Conservation (phyloP, 495 filamentous ascomycete genomes). For the Jackrogersella minutella region DNA sequence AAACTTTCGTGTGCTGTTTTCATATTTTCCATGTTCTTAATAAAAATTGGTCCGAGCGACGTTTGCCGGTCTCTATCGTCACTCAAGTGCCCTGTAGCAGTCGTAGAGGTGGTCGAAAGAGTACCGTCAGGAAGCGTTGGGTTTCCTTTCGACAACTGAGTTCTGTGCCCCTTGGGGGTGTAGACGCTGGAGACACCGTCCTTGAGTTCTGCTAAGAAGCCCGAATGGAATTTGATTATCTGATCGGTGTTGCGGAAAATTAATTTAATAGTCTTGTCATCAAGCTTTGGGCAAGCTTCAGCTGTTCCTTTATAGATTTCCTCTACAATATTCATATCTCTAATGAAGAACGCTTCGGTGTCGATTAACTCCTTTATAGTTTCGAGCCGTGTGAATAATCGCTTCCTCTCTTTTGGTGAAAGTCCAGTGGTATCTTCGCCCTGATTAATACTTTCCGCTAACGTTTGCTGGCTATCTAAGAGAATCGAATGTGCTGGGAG, state of each 20-base stretch:
- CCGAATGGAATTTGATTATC: slow-evolving; percentile 80
- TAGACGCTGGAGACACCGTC: slow-evolving; percentile 79
- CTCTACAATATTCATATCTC: slow-evolving; percentile 94
- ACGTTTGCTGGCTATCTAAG: slow-evolving; percentile 40
- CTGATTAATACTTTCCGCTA: slow-evolving; percentile 41
- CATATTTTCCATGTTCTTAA: slow-evolving; percentile 74
- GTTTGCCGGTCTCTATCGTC: slow-evolving; percentile 75
- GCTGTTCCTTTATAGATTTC: slow-evolving; percentile 98
- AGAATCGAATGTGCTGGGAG: slow-evolving; percentile 29
- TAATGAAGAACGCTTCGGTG: slow-evolving; percentile 84
- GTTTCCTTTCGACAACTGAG: slow-evolving; percentile 45
- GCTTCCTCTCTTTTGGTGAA: slow-evolving; percentile 52
- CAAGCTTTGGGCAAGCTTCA: slow-evolving; percentile 79
- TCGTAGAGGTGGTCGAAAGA: slow-evolving; percentile 41
- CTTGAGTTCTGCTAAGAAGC: slow-evolving; percentile 80
- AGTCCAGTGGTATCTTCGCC: slow-evolving; percentile 37
- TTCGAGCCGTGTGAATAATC: slow-evolving; percentile 70
- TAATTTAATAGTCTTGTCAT: slow-evolving; percentile 79
- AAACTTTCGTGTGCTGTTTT: slow-evolving; percentile 87
- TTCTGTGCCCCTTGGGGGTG: slow-evolving; percentile 56
- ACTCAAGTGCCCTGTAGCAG: slow-evolving; percentile 46
- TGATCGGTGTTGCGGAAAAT: slow-evolving; percentile 92
- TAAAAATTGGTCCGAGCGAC: slow-evolving; percentile 80
- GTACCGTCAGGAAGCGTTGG: slow-evolving; percentile 47
- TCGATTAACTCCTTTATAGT: slow-evolving; percentile 91